phyloP scores from a whole-genome alignment of 345 rosid genomes.

The Rhodamnia rubescens region DNA sequence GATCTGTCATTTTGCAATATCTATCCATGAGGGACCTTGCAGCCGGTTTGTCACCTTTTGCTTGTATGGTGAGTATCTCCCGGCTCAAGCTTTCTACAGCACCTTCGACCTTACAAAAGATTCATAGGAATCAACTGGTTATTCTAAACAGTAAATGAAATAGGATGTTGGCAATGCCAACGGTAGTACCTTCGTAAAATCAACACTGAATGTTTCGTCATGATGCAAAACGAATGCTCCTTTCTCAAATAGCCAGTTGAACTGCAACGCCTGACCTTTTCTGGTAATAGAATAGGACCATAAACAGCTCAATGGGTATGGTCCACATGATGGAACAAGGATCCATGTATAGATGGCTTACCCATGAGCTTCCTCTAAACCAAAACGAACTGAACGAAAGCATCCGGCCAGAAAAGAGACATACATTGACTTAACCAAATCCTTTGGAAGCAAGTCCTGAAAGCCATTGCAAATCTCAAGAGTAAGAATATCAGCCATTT shows the following conservation, averaged over 20 bases:
- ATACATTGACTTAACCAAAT: slow-evolving; percentile 63
- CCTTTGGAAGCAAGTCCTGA: slow-evolving; percentile 50
- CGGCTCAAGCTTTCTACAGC: slow-evolving; percentile 81
- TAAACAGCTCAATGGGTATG: not conserved
- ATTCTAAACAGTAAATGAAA: slow-evolving; percentile 16
- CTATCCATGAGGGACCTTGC: slow-evolving; percentile 50
- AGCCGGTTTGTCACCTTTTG: slow-evolving; percentile 73
- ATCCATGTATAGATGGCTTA: slow-evolving; percentile 13
- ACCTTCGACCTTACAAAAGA: slow-evolving; percentile 41
- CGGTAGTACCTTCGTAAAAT: slow-evolving; percentile 59
- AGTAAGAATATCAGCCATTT: not conserved
- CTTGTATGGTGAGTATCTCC: slow-evolving; percentile 75
- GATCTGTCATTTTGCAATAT: slow-evolving; percentile 53
- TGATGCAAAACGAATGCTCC: slow-evolving; percentile 55
- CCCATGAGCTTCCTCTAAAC: slow-evolving; percentile 96
- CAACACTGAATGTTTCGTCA: slow-evolving; percentile 62
- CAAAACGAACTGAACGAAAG: slow-evolving; percentile 87
- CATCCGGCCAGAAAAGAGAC: slow-evolving; percentile 89
- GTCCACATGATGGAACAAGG: not conserved
- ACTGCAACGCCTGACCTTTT: slow-evolving; percentile 88
- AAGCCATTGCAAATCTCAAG: not conserved
- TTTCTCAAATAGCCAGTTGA: slow-evolving; percentile 86
- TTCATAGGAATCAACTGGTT: not conserved
- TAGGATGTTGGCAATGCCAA: not conserved
- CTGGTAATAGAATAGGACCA: slow-evolving; percentile 22